These are phyloP conservation scores for Didymellaceae sp. DNA, from an alignment of 2,329 filamentous ascomycete genomes.

Conservation along the genomic window DNA sequence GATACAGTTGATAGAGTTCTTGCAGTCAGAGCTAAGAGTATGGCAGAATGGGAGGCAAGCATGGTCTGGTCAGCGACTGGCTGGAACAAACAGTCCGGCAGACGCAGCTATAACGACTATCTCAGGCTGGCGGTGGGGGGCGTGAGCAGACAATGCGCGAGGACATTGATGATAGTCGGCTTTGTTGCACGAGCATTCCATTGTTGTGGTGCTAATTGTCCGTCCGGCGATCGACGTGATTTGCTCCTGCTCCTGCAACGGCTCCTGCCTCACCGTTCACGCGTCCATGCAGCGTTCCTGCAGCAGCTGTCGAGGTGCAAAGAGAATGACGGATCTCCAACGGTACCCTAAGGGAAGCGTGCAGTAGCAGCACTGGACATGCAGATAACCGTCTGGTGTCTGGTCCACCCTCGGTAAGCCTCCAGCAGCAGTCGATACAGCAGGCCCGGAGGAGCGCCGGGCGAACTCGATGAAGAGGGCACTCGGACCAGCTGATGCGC, in stretches of 20 bases:
- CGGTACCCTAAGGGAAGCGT: conserved; percentile 2
- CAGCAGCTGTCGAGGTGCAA: conserved; percentile 1
- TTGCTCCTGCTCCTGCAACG: conserved; percentile 2
- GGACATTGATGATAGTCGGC: neutral
- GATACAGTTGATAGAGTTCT: conserved; percentile 7
- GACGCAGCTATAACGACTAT: conserved; percentile 6
- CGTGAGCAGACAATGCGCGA: neutral
- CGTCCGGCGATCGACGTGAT: neutral
- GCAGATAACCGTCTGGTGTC: conserved; percentile 1
- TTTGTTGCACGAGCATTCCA: neutral
- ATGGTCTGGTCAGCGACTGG: neutral
- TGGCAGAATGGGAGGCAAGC: neutral
- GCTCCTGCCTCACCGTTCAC: neutral
- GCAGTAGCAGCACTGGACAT: conserved; percentile 6
- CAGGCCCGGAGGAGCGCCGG: conserved; percentile 7
- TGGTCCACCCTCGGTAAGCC: neutral
- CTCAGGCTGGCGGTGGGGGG: neutral
- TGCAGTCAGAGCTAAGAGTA: neutral
- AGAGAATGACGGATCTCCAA: neutral
- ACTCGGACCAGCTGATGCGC: neutral
- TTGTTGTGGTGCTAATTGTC: neutral
- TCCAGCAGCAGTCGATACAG: conserved; percentile 1
- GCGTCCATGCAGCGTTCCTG: neutral
- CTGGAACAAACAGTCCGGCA: neutral
- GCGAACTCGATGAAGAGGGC: neutral